Evolutionary conservation across 2,329 filamentous ascomycete genomes (phyloP), one percentile per base, ranked within the genome.

Genomic region (Aspergillus sp.): DNA sequence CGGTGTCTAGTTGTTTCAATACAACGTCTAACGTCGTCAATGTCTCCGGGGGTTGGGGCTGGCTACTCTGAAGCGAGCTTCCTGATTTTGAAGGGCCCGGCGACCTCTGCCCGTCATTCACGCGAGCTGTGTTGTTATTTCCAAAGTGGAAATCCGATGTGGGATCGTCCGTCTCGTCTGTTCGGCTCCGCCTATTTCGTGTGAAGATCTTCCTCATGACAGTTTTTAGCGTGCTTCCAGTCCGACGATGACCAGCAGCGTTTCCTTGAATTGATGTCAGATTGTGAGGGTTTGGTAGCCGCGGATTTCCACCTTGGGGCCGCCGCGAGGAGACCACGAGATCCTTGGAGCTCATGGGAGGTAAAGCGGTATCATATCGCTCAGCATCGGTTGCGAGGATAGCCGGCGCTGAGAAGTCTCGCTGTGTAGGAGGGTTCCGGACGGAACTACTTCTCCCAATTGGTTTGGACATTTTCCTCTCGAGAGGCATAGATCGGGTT

Each of bases 141-240:
- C 49, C 31, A 35, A 57, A 66, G 5, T 55, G 61, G 11, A 62
- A 63, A 35, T 70, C 68, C 17, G 54, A 55, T 0, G 61, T 57
- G 41, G 33, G 57, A 37, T 67, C 69, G 11, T 74, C 70, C 14
- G 68, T 27, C 8, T 65, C 66, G 43, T 73, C 72, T 12, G 66
- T 47, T 47, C 71, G 65, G 46, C 72, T 74, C 31, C 71, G 69
- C 47, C 72, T 63, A 61, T 75, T 76, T 19, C 73, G 70, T 37
- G 70, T 75, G 64, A 78, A 78, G 45, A 78, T 71, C 63, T 73
- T 78, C 50, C 74, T 73, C 75, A 77, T 77, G n/a, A 77, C 74
- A 3, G 71, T 75, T 58, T 74, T 77, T 51, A 77, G 56, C 2
- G 75, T 75, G 55, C 75, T 77, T 9, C 71, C 74, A 6, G 73